Conservation (phyloP, 164 flowering plant genomes). For the Sextonia rubra region DNA sequence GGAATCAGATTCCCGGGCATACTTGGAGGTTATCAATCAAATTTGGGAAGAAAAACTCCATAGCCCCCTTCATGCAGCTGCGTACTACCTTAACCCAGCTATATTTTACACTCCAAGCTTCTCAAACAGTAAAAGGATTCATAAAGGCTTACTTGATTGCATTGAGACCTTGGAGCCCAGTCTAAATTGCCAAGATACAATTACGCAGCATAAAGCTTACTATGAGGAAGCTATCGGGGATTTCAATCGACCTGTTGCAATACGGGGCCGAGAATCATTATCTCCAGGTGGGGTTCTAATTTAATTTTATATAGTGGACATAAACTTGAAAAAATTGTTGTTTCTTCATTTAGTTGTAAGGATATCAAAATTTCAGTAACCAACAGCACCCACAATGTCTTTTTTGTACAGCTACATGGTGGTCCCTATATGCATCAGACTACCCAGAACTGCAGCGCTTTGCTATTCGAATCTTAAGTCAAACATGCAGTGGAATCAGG, state of each 20-base stretch:
- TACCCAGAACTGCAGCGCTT: conserved; percentile 60
- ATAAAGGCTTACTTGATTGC: conserved; percentile 42
- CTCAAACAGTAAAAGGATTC: conserved; percentile 26
- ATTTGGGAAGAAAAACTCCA: conserved; percentile 33
- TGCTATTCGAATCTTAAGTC: conserved; percentile 76
- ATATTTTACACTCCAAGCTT: conserved; percentile 28
- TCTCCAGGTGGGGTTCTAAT: conserved; percentile 30
- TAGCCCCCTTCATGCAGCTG: conserved; percentile 47
- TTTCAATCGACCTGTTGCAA: conserved; percentile 38
- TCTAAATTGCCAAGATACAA: conserved; percentile 30
- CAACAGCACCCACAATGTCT: neutral
- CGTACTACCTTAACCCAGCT: conserved; percentile 38
- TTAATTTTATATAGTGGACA: neutral
- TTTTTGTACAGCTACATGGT: conserved; percentile 38
- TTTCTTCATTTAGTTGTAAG: neutral
- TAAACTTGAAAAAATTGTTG: neutral
- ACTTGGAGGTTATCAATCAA: conserved; percentile 33
- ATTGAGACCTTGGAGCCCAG: conserved; percentile 39
- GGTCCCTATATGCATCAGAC: conserved; percentile 38
- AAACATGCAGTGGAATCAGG: conserved; percentile 68
- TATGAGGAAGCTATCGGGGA: conserved; percentile 42
- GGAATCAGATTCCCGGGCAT: conserved; percentile 24
- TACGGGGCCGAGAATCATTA: conserved; percentile 32
- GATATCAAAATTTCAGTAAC: neutral
- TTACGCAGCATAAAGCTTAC: conserved; percentile 29